These are phyloP conservation scores for Encephalitozoon cuniculi DNA, from an alignment of 371 early-diverging fungal genomes.

Conservation along the genomic window DNA sequence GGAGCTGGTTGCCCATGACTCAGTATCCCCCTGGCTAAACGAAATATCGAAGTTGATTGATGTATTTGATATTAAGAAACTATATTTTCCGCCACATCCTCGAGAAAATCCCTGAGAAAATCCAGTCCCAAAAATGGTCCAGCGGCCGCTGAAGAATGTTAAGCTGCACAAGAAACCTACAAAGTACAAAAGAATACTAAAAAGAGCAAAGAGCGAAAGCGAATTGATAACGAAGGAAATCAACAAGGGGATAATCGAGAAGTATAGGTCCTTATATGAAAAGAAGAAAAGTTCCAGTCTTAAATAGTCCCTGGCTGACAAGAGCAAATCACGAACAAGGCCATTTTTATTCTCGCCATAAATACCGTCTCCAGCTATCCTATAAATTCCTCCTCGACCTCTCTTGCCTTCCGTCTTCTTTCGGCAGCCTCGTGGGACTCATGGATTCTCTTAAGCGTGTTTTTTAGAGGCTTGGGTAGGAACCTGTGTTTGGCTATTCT, in stretches of 20 bases:
- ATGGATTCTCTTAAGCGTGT: constrained; percentile 44
- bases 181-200: constrained; percentile 34
- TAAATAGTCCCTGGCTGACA: neutral
- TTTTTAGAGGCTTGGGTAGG: constrained; percentile 56
- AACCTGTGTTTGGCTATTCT: constrained; percentile 64
- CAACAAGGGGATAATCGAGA: constrained; percentile 13
- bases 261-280: neutral
- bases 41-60: neutral
- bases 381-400: neutral
- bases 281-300: neutral
- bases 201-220: constrained; percentile 2
- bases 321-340: neutral
- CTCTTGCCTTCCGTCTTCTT: constrained; percentile 43
- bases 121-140: constrained; percentile 20
- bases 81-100: neutral
- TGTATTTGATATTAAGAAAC: constrained; percentile 9
- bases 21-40: neutral
- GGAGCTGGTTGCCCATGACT: neutral
- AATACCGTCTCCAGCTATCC: neutral
- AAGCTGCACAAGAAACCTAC: constrained; percentile 29
- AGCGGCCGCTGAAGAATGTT: constrained; percentile 40
- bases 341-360: neutral
- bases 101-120: neutral
- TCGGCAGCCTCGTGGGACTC: constrained; percentile 50
- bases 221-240: constrained; percentile 26